Evolutionary conservation across 2,329 filamentous ascomycete species (phyloP).

Genomic region (Didymella keratinophila): DNA sequence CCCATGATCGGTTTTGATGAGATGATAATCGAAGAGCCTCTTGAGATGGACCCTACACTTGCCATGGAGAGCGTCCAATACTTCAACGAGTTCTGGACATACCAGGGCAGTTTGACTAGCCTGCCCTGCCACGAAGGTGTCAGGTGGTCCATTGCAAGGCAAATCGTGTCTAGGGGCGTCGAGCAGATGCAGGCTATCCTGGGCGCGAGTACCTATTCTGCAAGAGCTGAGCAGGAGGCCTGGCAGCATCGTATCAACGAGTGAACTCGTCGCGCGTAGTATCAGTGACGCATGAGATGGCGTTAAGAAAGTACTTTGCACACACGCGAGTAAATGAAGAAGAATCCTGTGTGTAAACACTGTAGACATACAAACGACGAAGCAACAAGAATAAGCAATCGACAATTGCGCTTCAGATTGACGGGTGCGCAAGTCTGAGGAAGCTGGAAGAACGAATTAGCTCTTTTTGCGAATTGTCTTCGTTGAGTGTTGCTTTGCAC

Average conservation of each 20-base stretch:
- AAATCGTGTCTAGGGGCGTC: conserved; percentile 54
- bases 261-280: conserved; percentile 21
- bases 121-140: conserved; percentile 59
- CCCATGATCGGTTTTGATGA: conserved; percentile 52
- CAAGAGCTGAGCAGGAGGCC: conserved; percentile 56
- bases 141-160: conserved; percentile 55
- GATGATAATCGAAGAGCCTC: conserved; percentile 29
- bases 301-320: neutral
- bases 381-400: neutral
- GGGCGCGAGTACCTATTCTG: conserved; percentile 55
- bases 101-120: conserved; percentile 57
- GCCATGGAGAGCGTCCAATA: conserved; percentile 50
- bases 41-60: conserved; percentile 42
- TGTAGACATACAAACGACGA: too few species aligned
- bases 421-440: neutral
- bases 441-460: neutral
- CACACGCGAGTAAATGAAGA: neutral
- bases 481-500: neutral
- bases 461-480: neutral
- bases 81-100: conserved; percentile 60
- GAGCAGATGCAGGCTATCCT: conserved; percentile 59
- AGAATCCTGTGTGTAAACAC: neutral
- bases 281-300: neutral
- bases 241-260: conserved; percentile 59
- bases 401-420: neutral